Base-by-base conservation (phyloP, 208 protist genomes). In the Tetramitus jugosus region DNA sequence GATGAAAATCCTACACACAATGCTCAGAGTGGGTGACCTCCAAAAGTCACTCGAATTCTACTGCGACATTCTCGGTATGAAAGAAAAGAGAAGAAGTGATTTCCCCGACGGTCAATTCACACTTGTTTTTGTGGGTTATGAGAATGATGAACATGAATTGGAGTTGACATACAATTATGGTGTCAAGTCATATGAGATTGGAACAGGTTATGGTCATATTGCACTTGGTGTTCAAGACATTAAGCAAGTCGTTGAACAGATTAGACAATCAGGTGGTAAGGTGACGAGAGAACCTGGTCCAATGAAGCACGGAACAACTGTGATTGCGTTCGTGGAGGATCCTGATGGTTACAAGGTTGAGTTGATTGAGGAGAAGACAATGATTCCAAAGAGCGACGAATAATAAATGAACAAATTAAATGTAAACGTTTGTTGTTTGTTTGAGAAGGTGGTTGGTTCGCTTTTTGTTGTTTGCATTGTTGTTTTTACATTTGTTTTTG, bases 111-210 rank as follows among this genome's bases (percentile, higher is more conserved):
- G 91, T 40, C 86, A 92, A 80, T 93, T 86, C 81, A 91, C 88
- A 45, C 81, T 93, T 40, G 86, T 84, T 74, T 92, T 93, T 68
- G 83, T 93, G 68, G 90, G 89, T 65, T 92, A 87, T 79, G 87
- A 83, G 35, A 89, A 85, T 3, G 88, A 91, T 79, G 76, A 80
- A 60, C 83, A 89, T 52, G 79, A 4, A 65, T 83, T 93, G 40
- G 88, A 91, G 82, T 83, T 93, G 62, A 93, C 90, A 26, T 91
- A 92, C 83, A 93, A 93, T 84, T 91, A 91, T 77, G 90, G 88
- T 40, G 78, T 87, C 35, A 85, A 79, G 17, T 82, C 78, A 8
- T 92, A 92, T 83, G 88, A 93, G 76, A 87, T 81, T 10, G 64
- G 64, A 49, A 88, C 83, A 14, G 87, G 88, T 0, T 92, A 91